These are phyloP conservation scores for Nymphaea thermarum DNA, from an alignment of 164 flowering plant species.

Conservation along the genomic window DNA sequence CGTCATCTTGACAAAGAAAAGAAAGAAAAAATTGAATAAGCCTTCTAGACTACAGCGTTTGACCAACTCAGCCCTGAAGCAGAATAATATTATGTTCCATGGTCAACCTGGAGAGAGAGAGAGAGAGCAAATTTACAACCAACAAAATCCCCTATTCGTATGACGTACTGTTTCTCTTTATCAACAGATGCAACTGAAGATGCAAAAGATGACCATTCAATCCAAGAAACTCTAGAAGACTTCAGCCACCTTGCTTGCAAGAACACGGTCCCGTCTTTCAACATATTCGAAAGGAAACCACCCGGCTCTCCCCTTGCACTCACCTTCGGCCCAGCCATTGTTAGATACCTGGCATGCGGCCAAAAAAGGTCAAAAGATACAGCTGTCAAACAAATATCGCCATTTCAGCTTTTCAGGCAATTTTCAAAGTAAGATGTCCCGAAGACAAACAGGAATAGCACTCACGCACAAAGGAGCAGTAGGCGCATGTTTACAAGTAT, in stretches of 20 bases:
- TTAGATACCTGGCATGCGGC: constrained; percentile 44
- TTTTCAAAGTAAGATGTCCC: too few species aligned
- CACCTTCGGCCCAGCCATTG: constrained; percentile 98
- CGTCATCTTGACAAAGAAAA: too few species aligned
- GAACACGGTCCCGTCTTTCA: constrained; percentile 90
- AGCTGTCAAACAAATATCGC: too few species aligned
- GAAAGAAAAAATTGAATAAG: too few species aligned
- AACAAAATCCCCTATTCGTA: too few species aligned
- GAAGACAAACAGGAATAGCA: too few species aligned
- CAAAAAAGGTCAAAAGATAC: background rate
- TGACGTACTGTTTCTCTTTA: background rate
- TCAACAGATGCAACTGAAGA: background rate
- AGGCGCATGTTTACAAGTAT: too few species aligned
- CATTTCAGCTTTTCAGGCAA: too few species aligned
- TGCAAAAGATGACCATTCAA: background rate
- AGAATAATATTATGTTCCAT: too few species aligned
- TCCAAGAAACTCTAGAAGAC: constrained; percentile 29
- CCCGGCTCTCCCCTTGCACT: constrained; percentile 87
- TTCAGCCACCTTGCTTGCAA: constrained; percentile 87
- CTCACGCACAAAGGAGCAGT: too few species aligned
- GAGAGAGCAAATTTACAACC: background rate
- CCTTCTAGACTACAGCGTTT: too few species aligned
- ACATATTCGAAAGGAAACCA: constrained; percentile 90
- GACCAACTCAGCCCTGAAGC: too few species aligned
- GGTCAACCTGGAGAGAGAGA: background rate